phyloP scores from a whole-genome alignment of 768 basidiomycete genomes.

The Podaxis sp. region DNA sequence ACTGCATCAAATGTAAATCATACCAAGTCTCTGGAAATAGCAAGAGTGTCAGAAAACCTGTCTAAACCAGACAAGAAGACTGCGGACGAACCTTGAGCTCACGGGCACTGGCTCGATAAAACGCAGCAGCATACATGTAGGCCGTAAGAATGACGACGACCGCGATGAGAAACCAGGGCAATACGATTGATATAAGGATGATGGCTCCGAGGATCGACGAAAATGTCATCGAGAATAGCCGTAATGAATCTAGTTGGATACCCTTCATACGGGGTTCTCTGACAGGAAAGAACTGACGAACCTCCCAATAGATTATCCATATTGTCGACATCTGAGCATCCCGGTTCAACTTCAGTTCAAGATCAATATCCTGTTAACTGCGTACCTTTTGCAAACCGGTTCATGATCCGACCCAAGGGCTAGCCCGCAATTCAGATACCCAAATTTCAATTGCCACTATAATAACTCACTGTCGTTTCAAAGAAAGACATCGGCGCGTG shows the following conservation, averaged over 20 bases:
- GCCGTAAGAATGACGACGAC: constrained; percentile 52
- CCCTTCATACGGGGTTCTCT: not conserved
- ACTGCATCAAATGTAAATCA: not conserved
- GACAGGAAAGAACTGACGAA: constrained; percentile 15
- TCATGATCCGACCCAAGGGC: constrained; percentile 86
- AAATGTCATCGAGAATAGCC: constrained; percentile 64
- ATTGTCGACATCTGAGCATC: constrained; percentile 61
- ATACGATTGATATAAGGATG: constrained; percentile 70
- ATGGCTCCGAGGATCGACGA: constrained; percentile 69
- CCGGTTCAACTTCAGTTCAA: constrained; percentile 4
- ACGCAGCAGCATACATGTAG: constrained; percentile 70
- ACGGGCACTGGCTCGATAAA: constrained; percentile 83
- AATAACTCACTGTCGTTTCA: constrained; percentile 63
- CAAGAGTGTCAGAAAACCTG: constrained; percentile 2
- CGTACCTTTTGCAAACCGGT: constrained; percentile 78
- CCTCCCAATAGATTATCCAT: constrained; percentile 70
- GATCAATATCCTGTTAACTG: not conserved
- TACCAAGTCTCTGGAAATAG: constrained; percentile 48
- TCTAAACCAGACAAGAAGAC: not conserved
- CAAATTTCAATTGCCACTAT: not conserved
- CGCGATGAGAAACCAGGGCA: constrained; percentile 84
- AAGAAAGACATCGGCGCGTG: constrained; percentile 89
- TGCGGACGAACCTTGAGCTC: constrained; percentile 65
- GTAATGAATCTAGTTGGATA: constrained; percentile 51
- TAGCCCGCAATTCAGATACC: constrained; percentile 21